Percentiles rank a stretch among this genome's conserved stretches.
phyloP scores from a whole-genome alignment of 371 early-diverging fungal species.

The Astathelohania contejeani region DNA sequence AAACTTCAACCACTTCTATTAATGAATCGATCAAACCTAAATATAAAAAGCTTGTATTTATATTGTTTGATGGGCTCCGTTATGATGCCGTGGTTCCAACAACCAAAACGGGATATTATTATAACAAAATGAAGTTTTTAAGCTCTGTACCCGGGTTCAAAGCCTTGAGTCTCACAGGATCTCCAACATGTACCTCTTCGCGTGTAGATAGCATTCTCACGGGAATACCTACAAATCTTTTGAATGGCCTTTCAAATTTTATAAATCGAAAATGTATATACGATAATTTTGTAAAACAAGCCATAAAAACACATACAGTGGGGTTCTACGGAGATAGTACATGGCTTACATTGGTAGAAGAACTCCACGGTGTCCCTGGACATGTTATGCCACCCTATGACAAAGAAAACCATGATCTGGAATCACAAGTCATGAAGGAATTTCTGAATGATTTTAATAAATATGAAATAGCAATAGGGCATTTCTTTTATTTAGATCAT shows the following conservation, averaged over 20 bases:
- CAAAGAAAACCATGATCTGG: conserved; percentile 35
- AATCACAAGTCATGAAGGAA: neutral
- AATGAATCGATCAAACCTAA: neutral
- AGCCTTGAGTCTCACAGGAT: conserved; percentile 37
- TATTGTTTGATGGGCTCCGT: conserved; percentile 48
- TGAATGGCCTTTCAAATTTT: conserved; percentile 39
- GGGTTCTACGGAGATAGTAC: conserved; percentile 49
- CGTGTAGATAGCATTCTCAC: conserved; percentile 38
- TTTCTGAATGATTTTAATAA: neutral
- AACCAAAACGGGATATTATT: conserved; percentile 9
- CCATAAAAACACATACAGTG: neutral
- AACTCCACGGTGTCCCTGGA: conserved; percentile 10
- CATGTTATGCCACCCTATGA: conserved; percentile 14
- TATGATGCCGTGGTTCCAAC: conserved; percentile 36
- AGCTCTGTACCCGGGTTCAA: neutral
- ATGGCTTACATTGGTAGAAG: conserved; percentile 32
- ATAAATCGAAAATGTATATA: conserved; percentile 3
- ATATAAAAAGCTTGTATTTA: conserved; percentile 38
- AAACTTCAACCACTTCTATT: too few relatives aligned
- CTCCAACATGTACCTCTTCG: conserved; percentile 48
- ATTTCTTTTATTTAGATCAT: conserved; percentile 27
- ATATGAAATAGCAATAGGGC: neutral
- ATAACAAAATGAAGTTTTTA: conserved; percentile 7
- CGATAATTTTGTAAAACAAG: conserved; percentile 19
- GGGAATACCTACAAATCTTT: conserved; percentile 44